Evolutionary conservation across 2,329 filamentous ascomycete genomes (phyloP).

Genomic region (Verticillium tricorpus): DNA sequence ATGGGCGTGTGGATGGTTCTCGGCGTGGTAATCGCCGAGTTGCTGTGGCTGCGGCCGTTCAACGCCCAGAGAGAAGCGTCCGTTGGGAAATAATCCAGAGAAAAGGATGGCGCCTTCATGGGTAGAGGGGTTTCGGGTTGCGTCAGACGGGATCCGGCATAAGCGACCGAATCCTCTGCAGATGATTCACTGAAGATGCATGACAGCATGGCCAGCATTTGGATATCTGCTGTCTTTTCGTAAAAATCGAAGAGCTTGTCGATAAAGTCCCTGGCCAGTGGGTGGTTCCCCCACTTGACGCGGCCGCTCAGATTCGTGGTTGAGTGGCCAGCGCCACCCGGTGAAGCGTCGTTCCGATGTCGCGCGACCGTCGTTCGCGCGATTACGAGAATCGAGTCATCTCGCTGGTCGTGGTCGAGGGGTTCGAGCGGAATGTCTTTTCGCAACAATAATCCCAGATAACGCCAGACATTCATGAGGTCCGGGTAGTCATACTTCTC

Average conservation of each 20-base stretch:
- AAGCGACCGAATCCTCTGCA: conserved; percentile 50
- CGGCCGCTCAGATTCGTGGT: conserved; percentile 43
- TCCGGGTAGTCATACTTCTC: conserved; percentile 65
- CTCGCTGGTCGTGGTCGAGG: conserved; percentile 43
- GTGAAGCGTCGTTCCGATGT: conserved; percentile 15
- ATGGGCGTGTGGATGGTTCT: conserved; percentile 52
- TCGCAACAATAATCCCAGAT: conserved; percentile 71
- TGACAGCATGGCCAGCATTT: conserved; percentile 69
- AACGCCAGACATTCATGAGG: conserved; percentile 77
- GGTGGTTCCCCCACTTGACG: conserved; percentile 65
- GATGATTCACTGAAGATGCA: conserved; percentile 63
- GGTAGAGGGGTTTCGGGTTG: conserved; percentile 59
- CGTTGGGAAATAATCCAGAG: conserved; percentile 61
- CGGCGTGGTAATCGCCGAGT: conserved; percentile 53
- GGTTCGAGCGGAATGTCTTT: conserved; percentile 71
- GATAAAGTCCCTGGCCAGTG: conserved; percentile 58
- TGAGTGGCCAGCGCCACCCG: conserved; percentile 9
- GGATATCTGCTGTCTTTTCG: conserved; percentile 57
- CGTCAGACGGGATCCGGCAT: conserved; percentile 50
- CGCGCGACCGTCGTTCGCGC: conserved; percentile 55
- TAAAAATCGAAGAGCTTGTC: conserved; percentile 59
- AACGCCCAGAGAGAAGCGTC: conserved; percentile 50
- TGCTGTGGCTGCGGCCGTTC: conserved; percentile 46
- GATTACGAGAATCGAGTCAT: conserved; percentile 63
- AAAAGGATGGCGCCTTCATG: conserved; percentile 63